Percentiles rank a stretch among this genome's conserved stretches.
phyloP scores from a whole-genome alignment of 1,284 basidiomycete species.

The Puccinia sorghi region DNA sequence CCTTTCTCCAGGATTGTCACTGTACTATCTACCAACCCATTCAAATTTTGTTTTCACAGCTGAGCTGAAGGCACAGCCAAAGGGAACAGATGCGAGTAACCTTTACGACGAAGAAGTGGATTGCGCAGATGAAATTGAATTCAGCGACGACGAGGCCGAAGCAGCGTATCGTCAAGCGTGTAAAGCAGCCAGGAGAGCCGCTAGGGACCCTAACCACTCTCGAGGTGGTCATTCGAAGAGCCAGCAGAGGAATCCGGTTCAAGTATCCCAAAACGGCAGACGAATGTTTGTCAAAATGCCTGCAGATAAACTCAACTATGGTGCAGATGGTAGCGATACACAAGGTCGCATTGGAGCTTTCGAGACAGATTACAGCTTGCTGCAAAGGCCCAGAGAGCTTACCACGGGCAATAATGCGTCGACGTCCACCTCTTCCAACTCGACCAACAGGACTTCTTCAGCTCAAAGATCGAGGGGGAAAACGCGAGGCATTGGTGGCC shows the following conservation, averaged over 20 bases:
- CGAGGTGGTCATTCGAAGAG: neutral
- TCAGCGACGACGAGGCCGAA: slow-evolving; percentile 49
- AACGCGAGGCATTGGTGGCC: neutral
- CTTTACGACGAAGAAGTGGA: slow-evolving; percentile 42
- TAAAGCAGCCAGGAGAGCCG: slow-evolving; percentile 34
- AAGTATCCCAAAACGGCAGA: slow-evolving; percentile 22
- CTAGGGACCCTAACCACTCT: slow-evolving; percentile 3
- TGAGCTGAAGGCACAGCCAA: slow-evolving; percentile 41
- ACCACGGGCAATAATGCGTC: neutral
- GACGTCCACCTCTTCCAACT: neutral
- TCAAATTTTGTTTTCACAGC: slow-evolving; percentile 45
- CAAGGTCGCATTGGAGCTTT: neutral
- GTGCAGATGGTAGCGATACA: slow-evolving; percentile 26
- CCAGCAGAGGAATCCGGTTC: neutral
- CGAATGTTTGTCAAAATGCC: slow-evolving; percentile 33
- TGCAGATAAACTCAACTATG: slow-evolving; percentile 14
- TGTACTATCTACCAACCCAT: slow-evolving; percentile 32
- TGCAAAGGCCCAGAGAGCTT: slow-evolving; percentile 27
- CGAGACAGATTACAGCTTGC: slow-evolving; percentile 34
- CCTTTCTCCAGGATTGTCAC: slow-evolving; percentile 6
- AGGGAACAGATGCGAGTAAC: slow-evolving; percentile 50
- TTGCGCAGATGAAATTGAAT: slow-evolving; percentile 38
- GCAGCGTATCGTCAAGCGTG: slow-evolving; percentile 41
- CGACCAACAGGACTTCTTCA: slow-evolving; percentile 6
- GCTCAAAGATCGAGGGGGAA: slow-evolving; percentile 21